A percentile compares a stretch with the other conserved stretches of the same genome.
Evolutionary conservation across 1,284 basidiomycete species (phyloP).

Genomic region (Apiotrichum domesticum): DNA sequence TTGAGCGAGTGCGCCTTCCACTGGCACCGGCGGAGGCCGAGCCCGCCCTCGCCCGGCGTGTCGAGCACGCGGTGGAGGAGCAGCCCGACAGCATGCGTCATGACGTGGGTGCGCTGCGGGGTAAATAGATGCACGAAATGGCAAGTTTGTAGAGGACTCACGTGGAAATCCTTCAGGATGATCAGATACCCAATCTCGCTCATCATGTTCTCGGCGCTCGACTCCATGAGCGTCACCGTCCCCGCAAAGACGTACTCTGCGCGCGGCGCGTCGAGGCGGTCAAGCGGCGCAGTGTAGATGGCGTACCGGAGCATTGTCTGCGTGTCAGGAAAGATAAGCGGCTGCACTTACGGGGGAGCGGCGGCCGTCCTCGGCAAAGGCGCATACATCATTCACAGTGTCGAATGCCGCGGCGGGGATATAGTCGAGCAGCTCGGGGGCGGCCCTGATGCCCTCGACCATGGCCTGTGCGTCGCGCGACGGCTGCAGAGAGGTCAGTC

Average conservation of each 20-base stretch:
- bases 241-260: conserved; percentile 37
- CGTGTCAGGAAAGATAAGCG: background rate
- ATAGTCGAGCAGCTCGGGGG: conserved; percentile 24
- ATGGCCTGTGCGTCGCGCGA: conserved; percentile 32
- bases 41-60: conserved; percentile 26
- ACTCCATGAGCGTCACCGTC: conserved; percentile 28
- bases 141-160: conserved; percentile 7
- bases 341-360: conserved; percentile 20
- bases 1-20: conserved; percentile 40
- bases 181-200: conserved; percentile 38
- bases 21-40: conserved; percentile 37
- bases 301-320: conserved; percentile 21
- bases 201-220: conserved; percentile 23
- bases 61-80: conserved; percentile 38
- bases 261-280: conserved; percentile 12
- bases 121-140: background rate
- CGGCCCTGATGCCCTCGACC: conserved; percentile 22
- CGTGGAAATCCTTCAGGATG: conserved; percentile 35
- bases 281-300: conserved; percentile 32
- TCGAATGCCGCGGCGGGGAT: conserved; percentile 15
- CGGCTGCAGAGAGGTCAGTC: conserved; percentile 14
- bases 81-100: conserved; percentile 36
- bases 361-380: conserved; percentile 25
- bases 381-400: conserved; percentile 27
- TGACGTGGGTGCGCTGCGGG: conserved; percentile 33